These are phyloP conservation scores for Aspergillus ellipticus DNA, from an alignment of 495 filamentous ascomycete genomes.

Conservation along the genomic window DNA sequence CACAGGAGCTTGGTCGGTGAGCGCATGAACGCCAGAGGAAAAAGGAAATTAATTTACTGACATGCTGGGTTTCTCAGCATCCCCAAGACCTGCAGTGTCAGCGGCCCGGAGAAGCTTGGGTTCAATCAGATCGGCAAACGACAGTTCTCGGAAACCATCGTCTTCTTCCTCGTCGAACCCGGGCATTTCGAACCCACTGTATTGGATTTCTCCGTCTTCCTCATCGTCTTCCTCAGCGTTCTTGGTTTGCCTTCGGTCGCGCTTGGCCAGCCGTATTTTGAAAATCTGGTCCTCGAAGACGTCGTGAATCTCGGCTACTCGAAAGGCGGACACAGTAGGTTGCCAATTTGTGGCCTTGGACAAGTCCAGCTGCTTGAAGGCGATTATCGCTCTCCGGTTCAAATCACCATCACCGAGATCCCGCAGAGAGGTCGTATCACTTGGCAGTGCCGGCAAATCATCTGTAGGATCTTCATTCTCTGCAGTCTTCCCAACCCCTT, in stretches of 20 bases:
- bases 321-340: constrained; percentile 63
- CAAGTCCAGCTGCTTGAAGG: constrained; percentile 73
- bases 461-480: constrained; percentile 21
- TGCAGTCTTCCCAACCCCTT: constrained; percentile 6
- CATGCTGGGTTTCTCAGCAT: constrained; percentile 35
- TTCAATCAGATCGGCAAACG: constrained; percentile 56
- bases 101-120: constrained; percentile 54
- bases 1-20: constrained; percentile 36
- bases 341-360: constrained; percentile 75
- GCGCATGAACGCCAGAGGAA: constrained; percentile 23
- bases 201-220: constrained; percentile 55
- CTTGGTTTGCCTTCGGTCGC: constrained; percentile 56
- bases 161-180: constrained; percentile 52
- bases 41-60: constrained; percentile 42
- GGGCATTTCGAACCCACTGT: constrained; percentile 66
- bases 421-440: constrained; percentile 54
- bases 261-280: constrained; percentile 61
- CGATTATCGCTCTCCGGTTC: constrained; percentile 64
- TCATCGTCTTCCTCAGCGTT: constrained; percentile 46
- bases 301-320: constrained; percentile 62
- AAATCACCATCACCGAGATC: constrained; percentile 51
- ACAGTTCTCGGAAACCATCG: constrained; percentile 49
- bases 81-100: constrained; percentile 13
- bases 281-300: constrained; percentile 45
- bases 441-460: constrained; percentile 64